Evolutionary conservation across 768 basidiomycete species (phyloP).

Genomic region (Fomitopsis serialis): DNA sequence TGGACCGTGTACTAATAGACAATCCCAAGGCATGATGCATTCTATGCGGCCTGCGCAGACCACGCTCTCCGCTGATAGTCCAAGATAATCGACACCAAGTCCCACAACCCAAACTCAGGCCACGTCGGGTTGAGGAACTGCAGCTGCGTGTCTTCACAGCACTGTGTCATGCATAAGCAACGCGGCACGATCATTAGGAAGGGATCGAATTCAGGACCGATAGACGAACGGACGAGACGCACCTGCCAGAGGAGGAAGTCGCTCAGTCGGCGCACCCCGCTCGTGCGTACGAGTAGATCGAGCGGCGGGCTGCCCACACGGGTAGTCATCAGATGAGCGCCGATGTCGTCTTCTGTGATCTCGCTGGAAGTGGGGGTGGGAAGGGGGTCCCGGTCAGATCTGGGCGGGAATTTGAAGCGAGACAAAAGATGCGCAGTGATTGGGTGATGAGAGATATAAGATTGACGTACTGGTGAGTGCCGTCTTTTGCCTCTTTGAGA

Average conservation of each 20-base stretch:
- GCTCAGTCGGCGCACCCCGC: slow-evolving; percentile 82
- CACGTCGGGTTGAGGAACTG: slow-evolving; percentile 84
- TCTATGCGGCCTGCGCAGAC: slow-evolving; percentile 23
- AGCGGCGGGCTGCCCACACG: slow-evolving; percentile 68
- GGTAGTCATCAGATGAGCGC: slow-evolving; percentile 60
- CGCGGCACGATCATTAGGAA: no score
- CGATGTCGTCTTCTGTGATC: slow-evolving; percentile 66
- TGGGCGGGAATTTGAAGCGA: no score
- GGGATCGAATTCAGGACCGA: no score
- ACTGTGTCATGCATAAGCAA: no score
- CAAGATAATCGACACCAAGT: slow-evolving; percentile 83
- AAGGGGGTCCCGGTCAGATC: no score
- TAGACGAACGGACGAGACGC: slow-evolving; percentile 25
- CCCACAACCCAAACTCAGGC: slow-evolving; percentile 88
- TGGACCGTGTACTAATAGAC: background rate
- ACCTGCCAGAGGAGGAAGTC: slow-evolving; percentile 98
- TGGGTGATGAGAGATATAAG: background rate
- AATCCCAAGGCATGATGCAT: no score
- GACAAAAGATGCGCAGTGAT: no score
- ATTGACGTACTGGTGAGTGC: slow-evolving; percentile 25
- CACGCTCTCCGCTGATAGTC: slow-evolving; percentile 82
- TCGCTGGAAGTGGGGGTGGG: slow-evolving; percentile 22
- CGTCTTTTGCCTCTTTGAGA: slow-evolving; percentile 18
- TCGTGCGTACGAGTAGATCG: slow-evolving; percentile 88
- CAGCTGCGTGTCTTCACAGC: slow-evolving; percentile 77